Percentiles rank a stretch among this genome's conserved stretches.
Conservation (phyloP, 495 filamentous ascomycete species). For the Aspergillus haitiensis region DNA sequence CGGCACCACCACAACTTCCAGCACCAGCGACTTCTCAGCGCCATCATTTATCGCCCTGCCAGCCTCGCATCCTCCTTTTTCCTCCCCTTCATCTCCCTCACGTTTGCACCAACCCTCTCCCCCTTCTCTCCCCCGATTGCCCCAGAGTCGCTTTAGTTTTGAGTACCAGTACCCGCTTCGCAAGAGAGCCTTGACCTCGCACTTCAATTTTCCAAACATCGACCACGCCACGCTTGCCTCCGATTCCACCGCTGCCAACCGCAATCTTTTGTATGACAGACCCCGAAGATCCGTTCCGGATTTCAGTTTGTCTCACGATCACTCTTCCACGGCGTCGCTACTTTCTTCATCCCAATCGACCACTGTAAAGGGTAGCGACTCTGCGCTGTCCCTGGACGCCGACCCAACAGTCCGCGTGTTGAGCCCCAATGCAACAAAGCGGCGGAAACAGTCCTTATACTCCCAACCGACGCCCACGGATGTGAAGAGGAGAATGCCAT, state of each 20-base stretch:
- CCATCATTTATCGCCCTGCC: conserved; percentile 5
- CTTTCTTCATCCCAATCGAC: conserved; percentile 16
- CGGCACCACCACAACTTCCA: conserved; percentile 10
- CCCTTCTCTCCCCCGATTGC: conserved; percentile 19
- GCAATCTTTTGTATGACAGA: conserved; percentile 24
- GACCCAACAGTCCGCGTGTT: conserved; percentile 21
- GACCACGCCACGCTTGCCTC: conserved; percentile 17
- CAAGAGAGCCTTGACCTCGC: conserved; percentile 26
- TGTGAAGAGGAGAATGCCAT: conserved; percentile 33
- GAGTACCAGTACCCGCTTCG: conserved; percentile 28
- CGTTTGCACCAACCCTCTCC: conserved; percentile 12
- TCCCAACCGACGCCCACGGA: conserved; percentile 30
- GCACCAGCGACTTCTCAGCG: conserved; percentile 15
- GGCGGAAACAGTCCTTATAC: conserved; percentile 29
- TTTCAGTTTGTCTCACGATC: conserved; percentile 21
- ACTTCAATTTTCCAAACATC: conserved; percentile 20
- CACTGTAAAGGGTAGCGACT: conserved; percentile 19
- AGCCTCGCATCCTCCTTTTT: conserved; percentile 9
- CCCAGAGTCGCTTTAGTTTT: conserved; percentile 32
- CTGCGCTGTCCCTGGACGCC: conserved; percentile 21
- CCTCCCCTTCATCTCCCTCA: conserved; percentile 19
- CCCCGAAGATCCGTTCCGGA: conserved; percentile 25
- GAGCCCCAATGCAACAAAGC: conserved; percentile 39
- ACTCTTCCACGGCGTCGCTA: conserved; percentile 10
- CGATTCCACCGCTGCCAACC: conserved; percentile 20